Evolutionary conservation across 352 stramenopile species (phyloP).

Genomic region (Phytophthora capsici): DNA sequence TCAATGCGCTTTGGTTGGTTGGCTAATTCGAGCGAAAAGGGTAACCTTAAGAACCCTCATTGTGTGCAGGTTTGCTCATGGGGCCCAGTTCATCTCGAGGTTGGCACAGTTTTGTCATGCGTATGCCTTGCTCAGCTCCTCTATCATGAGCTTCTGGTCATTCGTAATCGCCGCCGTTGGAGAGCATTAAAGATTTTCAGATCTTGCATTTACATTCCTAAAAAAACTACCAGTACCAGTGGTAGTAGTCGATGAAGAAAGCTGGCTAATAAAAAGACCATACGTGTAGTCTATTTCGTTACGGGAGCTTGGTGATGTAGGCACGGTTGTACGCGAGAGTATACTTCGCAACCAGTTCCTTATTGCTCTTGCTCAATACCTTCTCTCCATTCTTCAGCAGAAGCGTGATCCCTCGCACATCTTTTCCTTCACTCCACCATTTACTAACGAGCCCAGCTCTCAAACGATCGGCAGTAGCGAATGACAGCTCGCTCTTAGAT

Average conservation of each 20-base stretch:
- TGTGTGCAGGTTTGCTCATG: too few relatives aligned
- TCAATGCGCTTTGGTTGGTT: slow-evolving; percentile 87
- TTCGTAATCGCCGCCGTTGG: slow-evolving; percentile 39
- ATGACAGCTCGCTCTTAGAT: not conserved
- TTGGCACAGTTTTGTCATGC: slow-evolving; percentile 67
- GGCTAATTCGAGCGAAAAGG: too few relatives aligned
- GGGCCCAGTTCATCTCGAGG: too few relatives aligned
- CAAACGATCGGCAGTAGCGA: not conserved
- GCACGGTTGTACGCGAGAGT: not conserved
- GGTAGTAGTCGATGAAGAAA: too few relatives aligned
- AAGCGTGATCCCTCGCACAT: not conserved
- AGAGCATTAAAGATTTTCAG: slow-evolving; percentile 17
- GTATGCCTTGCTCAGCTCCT: slow-evolving; percentile 70
- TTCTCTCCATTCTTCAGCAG: not conserved
- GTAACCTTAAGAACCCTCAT: too few relatives aligned
- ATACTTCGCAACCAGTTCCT: not conserved
- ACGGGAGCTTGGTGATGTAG: slow-evolving; percentile 1
- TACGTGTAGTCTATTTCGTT: too few relatives aligned
- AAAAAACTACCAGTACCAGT: not conserved
- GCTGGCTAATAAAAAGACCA: too few relatives aligned
- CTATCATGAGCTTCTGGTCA: slow-evolving; percentile 72
- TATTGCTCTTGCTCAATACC: not conserved
- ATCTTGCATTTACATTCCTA: too few relatives aligned
- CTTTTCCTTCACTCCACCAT: not conserved
- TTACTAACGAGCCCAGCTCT: not conserved